Evolutionary conservation across 306 rosid genomes (phyloP).

Genomic region (Erythrophleum fordii): DNA sequence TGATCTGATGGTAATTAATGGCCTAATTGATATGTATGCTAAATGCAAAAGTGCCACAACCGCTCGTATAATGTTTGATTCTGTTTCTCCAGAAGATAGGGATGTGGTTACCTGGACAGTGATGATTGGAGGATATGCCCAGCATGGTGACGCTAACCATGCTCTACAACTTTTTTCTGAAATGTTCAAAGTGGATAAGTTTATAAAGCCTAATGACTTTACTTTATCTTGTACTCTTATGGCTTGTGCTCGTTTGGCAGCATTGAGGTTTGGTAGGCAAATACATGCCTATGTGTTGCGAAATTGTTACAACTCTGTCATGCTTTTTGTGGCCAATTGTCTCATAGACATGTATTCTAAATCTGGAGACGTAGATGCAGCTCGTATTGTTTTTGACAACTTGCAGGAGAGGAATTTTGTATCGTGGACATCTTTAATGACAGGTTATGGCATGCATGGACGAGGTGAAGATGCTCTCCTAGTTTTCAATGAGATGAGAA

Average conservation of each 20-base stretch:
- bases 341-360: conserved; percentile 89
- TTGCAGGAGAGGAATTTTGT: conserved; percentile 63
- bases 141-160: conserved; percentile 82
- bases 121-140: conserved; percentile 94
- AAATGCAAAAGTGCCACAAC: conserved; percentile 62
- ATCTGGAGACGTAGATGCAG: conserved; percentile 79
- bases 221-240: conserved; percentile 82
- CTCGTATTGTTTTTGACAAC: conserved; percentile 67
- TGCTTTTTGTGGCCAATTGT: conserved; percentile 72
- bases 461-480: conserved; percentile 75
- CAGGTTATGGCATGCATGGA: conserved; percentile 90
- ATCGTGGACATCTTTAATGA: conserved; percentile 86
- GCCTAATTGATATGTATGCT: conserved; percentile 89
- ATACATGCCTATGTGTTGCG: conserved; percentile 71
- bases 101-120: conserved; percentile 90
- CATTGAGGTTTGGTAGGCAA: conserved; percentile 70
- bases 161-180: conserved; percentile 71
- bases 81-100: conserved; percentile 48
- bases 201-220: conserved; percentile 75
- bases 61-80: conserved; percentile 67
- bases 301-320: conserved; percentile 49
- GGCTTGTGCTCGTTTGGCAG: conserved; percentile 87
- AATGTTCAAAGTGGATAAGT: conserved; percentile 55
- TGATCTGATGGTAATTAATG: conserved; percentile 74
- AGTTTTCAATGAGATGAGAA: conserved; percentile 67